These are phyloP conservation scores for Salix brachista DNA, from an alignment of 345 rosid species.

Conservation along the genomic window DNA sequence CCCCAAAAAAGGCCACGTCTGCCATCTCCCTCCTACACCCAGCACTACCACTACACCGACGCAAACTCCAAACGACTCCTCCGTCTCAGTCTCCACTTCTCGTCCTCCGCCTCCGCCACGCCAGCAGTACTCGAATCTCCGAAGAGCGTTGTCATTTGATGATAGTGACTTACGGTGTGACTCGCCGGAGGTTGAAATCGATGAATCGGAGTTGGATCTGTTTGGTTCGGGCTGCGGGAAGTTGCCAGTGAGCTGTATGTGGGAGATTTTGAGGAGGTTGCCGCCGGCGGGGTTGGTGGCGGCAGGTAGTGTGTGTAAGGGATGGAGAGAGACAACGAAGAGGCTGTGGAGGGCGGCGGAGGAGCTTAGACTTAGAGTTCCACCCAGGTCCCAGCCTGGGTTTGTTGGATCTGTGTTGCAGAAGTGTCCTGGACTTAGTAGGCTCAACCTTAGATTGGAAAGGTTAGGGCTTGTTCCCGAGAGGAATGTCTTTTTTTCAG, in stretches of 20 bases:
- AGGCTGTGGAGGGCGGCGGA: conserved; percentile 84
- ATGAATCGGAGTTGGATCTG: conserved; percentile 43
- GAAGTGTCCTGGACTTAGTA: conserved; percentile 72
- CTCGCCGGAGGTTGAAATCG: conserved; percentile 37
- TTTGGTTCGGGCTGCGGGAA: conserved; percentile 37
- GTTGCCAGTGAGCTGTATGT: conserved; percentile 50
- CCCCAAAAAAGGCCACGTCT: conserved; percentile 88
- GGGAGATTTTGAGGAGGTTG: conserved; percentile 79
- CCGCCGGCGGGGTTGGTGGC: conserved; percentile 66
- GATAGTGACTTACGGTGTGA: conserved; percentile 49
- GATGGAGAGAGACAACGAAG: conserved; percentile 80
- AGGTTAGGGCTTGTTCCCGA: conserved; percentile 50
- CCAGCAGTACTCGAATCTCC: conserved; percentile 55
- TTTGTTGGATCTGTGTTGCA: conserved; percentile 78
- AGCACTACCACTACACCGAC: conserved; percentile 33
- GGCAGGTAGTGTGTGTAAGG: conserved; percentile 80
- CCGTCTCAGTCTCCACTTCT: conserved; percentile 24
- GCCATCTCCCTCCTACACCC: conserved; percentile 29
- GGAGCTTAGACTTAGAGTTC: conserved; percentile 77
- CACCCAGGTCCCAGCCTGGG: conserved; percentile 59
- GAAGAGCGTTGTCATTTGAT: conserved; percentile 83
- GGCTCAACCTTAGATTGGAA: conserved; percentile 68
- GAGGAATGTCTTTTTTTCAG: conserved; percentile 20
- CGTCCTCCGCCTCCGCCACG: conserved; percentile 35
- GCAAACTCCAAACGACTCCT: conserved; percentile 15